Evolutionary conservation across 1,284 basidiomycete genomes (phyloP).

Genomic region (Salmacisia buchloeana): DNA sequence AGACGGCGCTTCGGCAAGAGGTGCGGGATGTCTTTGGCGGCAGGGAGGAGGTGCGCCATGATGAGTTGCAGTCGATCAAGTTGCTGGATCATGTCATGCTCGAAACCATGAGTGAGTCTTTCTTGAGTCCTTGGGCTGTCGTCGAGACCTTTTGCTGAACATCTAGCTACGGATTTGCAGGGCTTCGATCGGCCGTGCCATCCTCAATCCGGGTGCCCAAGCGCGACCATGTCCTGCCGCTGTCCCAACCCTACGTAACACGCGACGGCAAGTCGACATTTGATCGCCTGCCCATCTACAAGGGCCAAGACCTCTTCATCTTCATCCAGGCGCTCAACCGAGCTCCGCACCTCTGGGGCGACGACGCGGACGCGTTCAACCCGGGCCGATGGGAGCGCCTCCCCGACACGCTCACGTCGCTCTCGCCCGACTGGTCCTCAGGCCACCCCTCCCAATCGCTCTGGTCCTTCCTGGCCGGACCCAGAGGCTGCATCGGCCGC

Average conservation of each 20-base stretch:
- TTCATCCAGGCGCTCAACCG: slow-evolving; percentile 35
- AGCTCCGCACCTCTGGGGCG: slow-evolving; percentile 30
- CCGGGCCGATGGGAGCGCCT: slow-evolving; percentile 38
- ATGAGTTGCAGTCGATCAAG: slow-evolving; percentile 24
- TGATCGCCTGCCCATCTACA: slow-evolving; percentile 26
- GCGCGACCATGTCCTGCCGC: slow-evolving; percentile 27
- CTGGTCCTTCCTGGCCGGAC: slow-evolving; percentile 27
- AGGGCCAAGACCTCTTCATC: slow-evolving; percentile 32
- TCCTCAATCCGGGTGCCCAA: slow-evolving; percentile 33
- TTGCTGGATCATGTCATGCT: slow-evolving; percentile 34
- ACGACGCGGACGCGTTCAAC: slow-evolving; percentile 32
- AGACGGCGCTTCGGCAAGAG: slow-evolving; percentile 49
- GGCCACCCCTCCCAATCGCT: slow-evolving; percentile 25
- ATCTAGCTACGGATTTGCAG: slow-evolving; percentile 12
- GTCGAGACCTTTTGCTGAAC: background rate
- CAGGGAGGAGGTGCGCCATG: slow-evolving; percentile 15
- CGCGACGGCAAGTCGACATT: slow-evolving; percentile 27
- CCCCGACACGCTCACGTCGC: slow-evolving; percentile 16
- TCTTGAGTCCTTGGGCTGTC: background rate
- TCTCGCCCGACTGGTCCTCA: slow-evolving; percentile 9
- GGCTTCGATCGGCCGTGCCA: slow-evolving; percentile 26
- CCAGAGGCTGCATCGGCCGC: slow-evolving; percentile 30
- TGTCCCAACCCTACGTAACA: slow-evolving; percentile 26
- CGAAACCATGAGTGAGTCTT: slow-evolving; percentile 27
- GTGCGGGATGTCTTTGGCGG: slow-evolving; percentile 16